These are phyloP conservation scores for Diplodia sapinea DNA, from an alignment of 2,329 filamentous ascomycete species.

Conservation along the genomic window DNA sequence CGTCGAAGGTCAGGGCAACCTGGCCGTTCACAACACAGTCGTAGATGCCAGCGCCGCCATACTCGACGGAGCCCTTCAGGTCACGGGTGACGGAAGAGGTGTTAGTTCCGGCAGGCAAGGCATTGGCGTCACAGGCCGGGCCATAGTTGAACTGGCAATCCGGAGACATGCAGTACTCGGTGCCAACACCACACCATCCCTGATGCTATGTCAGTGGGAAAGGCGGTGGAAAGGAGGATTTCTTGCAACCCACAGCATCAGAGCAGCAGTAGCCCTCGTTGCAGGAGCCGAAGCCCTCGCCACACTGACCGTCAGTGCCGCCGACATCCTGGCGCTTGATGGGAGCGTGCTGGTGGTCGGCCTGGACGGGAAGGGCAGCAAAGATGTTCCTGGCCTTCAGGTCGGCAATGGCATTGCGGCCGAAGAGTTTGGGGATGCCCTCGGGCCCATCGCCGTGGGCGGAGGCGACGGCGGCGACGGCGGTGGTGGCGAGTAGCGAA, in stretches of 20 bases:
- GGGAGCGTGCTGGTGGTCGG: slow-evolving; percentile 37
- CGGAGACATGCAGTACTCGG: slow-evolving; percentile 65
- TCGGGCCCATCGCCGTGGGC: slow-evolving; percentile 41
- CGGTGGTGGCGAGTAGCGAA: slow-evolving; percentile 39
- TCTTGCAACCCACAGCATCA: slow-evolving; percentile 40
- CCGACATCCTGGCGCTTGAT: slow-evolving; percentile 41
- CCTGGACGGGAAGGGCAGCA: slow-evolving; percentile 35
- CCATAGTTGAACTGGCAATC: slow-evolving; percentile 67
- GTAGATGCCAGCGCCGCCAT: slow-evolving; percentile 64
- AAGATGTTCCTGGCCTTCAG: slow-evolving; percentile 44
- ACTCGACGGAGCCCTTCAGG: slow-evolving; percentile 60
- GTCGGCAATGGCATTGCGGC: slow-evolving; percentile 44
- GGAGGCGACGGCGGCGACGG: slow-evolving; percentile 40
- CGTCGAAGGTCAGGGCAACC: slow-evolving; percentile 71
- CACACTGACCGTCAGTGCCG: slow-evolving; percentile 42
- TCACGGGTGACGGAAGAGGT: slow-evolving; percentile 61
- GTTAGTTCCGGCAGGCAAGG: slow-evolving; percentile 59
- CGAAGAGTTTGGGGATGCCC: slow-evolving; percentile 44
- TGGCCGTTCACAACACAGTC: slow-evolving; percentile 62
- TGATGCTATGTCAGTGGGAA: slow-evolving; percentile 2
- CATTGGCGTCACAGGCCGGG: slow-evolving; percentile 66
- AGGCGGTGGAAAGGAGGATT: background rate
- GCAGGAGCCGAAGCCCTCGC: slow-evolving; percentile 38
- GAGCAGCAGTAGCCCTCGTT: slow-evolving; percentile 46
- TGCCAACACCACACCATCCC: slow-evolving; percentile 61